Evolutionary conservation across 345 rosid species (phyloP), one percentile per base, ranked within the genome.

Genomic region (Microthlaspi erraticum): DNA sequence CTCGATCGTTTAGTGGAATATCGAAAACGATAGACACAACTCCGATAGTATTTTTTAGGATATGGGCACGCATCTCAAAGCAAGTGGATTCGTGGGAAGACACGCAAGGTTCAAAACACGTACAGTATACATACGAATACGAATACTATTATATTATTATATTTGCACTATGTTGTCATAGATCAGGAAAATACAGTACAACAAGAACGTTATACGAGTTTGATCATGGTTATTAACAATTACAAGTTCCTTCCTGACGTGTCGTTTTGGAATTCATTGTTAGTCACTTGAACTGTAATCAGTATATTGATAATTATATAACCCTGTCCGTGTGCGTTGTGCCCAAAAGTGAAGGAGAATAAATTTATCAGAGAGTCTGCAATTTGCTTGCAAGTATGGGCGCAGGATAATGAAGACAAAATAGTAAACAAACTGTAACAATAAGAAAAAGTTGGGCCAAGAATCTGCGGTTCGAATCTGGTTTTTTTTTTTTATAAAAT

Each of bases 41-140:
- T 57, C 32, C 60, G 67, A 59, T 19, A 14, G 20, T 66, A 23
- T 66, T 32, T 66, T 32, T 57, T 66, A 51, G 68, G 56, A 66
- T 46, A 67, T 74, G 78, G 77, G 73, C 73, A 74, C 78, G 68
- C 78, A 59, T 51, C 49, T 67, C 78, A 60, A 74, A 60, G 73
- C 68, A 19, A 32, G 33, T 50, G 4, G 60, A 66, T 41, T 66
- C 60, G 31, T 43, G 3, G 14, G 38, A 20, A 6, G 78, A 59
- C 78, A 66, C 61, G 73, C 41, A 66, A 74, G 20, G 11, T 54
- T 58, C 38, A 44, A 62, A 19, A 45, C 23, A 45, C 8, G 13
- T 57, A 26, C 29, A 26, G 29, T 26, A 3, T 26, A 62, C 5
- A 45, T 13, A 45, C 2, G 8, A 7, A 48, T 16, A 71, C 19